Base-by-base conservation (phyloP, 108 stramenopile genomes). In the Skeletonema potamos region DNA sequence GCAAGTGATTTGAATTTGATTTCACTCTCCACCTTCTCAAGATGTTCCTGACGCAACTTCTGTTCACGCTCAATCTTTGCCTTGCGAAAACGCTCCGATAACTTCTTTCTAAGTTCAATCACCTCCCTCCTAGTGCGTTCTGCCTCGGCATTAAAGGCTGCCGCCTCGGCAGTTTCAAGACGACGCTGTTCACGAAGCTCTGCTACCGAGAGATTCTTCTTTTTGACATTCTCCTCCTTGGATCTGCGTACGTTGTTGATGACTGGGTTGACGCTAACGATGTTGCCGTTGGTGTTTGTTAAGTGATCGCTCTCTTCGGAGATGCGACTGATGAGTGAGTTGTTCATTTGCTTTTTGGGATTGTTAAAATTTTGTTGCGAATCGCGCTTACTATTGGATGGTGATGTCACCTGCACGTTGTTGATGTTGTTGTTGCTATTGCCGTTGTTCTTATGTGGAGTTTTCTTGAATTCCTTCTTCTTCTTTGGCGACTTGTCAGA, bases 1-100 rank as follows among this genome's bases (percentile, higher is more conserved):
- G 85, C 87, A 34, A 66, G 28, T 13, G 92, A 93, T 39, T 93
- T 93, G 77, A 91, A 93, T 37, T 86, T 57, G 18, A 79, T 76
- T 71, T 90, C 87, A 71, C 86, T 73, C 17, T 89, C 89, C 9
- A 89, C 58, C 37, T 77, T 71, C 33, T 86, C 72, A 29, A 85
- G 74, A 15, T 72, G 70, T 6, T 78, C 67, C 36, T 78, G 43
- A 27, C 64, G 59, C 27, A 79, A 5, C 44, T 77, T 68, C 27
- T 81, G 74, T 27, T 89, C 72, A 17, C 65, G 54, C n/a, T 78
- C 46, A 26, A 85, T 77, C 68, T 88, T 86, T 12, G 79, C 71
- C 51, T 83, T 73, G 13, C 77, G 77, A 59, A 81, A 82, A n/a
- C 85, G 72, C 4, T 88, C 88, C 6, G 87, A 72, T 37, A 93